Percentiles rank a stretch among this genome's conserved stretches.
Conservation (phyloP, 176 grass and related monocot species). For the Urochloa ruziziensis region DNA sequence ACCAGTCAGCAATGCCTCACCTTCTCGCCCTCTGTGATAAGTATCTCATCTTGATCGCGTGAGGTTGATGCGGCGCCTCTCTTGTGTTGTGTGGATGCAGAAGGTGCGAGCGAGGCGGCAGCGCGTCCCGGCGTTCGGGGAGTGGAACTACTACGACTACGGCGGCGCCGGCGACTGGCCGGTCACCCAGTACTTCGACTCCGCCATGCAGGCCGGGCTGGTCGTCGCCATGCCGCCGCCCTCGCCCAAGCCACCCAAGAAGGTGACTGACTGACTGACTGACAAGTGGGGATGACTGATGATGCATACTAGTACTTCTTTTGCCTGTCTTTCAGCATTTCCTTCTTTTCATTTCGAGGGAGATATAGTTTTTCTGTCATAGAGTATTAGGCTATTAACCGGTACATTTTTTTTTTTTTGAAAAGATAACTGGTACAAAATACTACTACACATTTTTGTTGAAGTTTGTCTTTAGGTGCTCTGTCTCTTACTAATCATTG, state of each 20-base stretch:
- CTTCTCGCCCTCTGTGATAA: neutral
- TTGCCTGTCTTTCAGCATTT: neutral
- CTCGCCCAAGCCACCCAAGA: constrained; percentile 24
- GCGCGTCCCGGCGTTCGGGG: constrained; percentile 48
- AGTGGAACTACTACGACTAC: constrained; percentile 49
- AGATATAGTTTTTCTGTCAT: neutral
- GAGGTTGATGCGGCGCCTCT: no score
- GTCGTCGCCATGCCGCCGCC: neutral
- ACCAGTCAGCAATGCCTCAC: neutral
- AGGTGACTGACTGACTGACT: constrained; percentile 9
- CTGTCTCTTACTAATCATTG: neutral
- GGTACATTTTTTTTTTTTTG: no score
- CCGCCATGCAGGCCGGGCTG: constrained; percentile 25
- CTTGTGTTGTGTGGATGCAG: neutral
- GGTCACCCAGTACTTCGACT: constrained; percentile 41
- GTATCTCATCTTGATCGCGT: neutral
- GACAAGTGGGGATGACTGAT: fast-evolving
- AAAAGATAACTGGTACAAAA: no score
- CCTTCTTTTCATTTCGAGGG: neutral
- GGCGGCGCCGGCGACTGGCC: constrained; percentile 40
- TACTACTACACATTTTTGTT: neutral
- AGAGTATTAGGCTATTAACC: neutral
- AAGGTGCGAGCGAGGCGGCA: constrained; percentile 25
- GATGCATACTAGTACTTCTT: neutral
- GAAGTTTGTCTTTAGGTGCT: neutral